Evolutionary conservation across 2,329 filamentous ascomycete species (phyloP).

Genomic region (Penicillium griseofulvum): DNA sequence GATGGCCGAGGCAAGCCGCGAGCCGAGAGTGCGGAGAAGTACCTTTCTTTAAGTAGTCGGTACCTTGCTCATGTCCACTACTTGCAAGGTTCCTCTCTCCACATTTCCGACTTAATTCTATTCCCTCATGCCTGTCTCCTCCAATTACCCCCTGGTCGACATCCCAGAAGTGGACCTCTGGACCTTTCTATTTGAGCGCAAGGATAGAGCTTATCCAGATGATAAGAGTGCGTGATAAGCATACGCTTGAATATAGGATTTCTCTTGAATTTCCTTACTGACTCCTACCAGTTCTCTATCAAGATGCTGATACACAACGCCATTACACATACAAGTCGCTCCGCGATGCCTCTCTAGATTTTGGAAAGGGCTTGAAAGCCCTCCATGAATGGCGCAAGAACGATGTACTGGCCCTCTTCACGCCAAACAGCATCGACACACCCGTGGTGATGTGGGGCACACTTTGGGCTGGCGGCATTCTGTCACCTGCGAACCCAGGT

Average conservation of each 20-base stretch:
- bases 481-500: constrained; percentile 83
- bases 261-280: constrained; percentile 1
- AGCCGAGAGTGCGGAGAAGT: constrained; percentile 20
- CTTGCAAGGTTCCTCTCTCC: no score
- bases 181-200: constrained; percentile 71
- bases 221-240: constrained; percentile 61
- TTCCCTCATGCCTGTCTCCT: constrained; percentile 63
- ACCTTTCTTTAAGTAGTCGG: not conserved
- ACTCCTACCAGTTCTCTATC: constrained; percentile 65
- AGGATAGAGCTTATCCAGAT: constrained; percentile 64
- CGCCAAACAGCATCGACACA: constrained; percentile 83
- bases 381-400: constrained; percentile 76
- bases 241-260: not conserved
- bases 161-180: constrained; percentile 77
- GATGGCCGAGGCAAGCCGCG: constrained; percentile 19
- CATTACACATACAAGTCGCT: constrained; percentile 70
- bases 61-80: not conserved
- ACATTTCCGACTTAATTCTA: constrained; percentile 7
- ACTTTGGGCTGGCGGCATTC: constrained; percentile 77
- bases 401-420: constrained; percentile 78
- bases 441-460: constrained; percentile 73
- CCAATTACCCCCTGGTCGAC: constrained; percentile 61
- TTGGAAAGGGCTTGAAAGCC: constrained; percentile 75
- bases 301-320: constrained; percentile 68
- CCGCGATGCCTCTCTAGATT: constrained; percentile 65